phyloP scores from a whole-genome alignment of 1,139 yeast genomes.

The Kluyveromyces sp. region DNA sequence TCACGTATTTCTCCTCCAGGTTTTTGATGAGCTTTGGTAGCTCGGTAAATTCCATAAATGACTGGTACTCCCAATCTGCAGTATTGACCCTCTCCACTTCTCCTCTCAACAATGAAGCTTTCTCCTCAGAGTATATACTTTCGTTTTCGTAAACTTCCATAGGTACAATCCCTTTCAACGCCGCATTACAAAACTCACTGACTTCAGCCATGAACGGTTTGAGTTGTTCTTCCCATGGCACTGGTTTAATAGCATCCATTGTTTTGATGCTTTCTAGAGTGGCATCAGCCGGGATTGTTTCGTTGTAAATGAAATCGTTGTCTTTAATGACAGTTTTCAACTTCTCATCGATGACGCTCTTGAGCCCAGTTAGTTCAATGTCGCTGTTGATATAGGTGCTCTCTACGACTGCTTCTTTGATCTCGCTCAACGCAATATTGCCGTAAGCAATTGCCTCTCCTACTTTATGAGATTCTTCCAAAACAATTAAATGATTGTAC shows the following conservation, averaged over 20 bases:
- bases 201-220: constrained; percentile 48
- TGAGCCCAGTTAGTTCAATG: constrained; percentile 31
- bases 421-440: constrained; percentile 40
- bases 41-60: constrained; percentile 73
- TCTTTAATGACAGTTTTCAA: constrained; percentile 53
- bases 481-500: constrained; percentile 36
- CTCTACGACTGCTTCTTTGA: constrained; percentile 18
- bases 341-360: constrained; percentile 27
- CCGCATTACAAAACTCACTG: constrained; percentile 45
- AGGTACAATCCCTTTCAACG: constrained; percentile 79
- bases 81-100: constrained; percentile 72
- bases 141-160: constrained; percentile 79
- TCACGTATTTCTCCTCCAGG: constrained; percentile 35
- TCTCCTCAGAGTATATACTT: constrained; percentile 83
- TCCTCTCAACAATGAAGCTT: constrained; percentile 66
- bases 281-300: constrained; percentile 54
- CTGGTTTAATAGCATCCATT: constrained; percentile 67
- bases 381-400: constrained; percentile 23
- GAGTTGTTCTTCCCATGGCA: constrained; percentile 14
- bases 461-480: constrained; percentile 42
- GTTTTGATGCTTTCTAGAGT: constrained; percentile 54
- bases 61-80: constrained; percentile 69
- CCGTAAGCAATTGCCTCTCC: constrained; percentile 76
- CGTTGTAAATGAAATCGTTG: constrained; percentile 86
- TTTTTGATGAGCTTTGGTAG: constrained; percentile 62